Conservation (phyloP, 2,329 filamentous ascomycete species). For the Fusarium tanahbumbuense region DNA sequence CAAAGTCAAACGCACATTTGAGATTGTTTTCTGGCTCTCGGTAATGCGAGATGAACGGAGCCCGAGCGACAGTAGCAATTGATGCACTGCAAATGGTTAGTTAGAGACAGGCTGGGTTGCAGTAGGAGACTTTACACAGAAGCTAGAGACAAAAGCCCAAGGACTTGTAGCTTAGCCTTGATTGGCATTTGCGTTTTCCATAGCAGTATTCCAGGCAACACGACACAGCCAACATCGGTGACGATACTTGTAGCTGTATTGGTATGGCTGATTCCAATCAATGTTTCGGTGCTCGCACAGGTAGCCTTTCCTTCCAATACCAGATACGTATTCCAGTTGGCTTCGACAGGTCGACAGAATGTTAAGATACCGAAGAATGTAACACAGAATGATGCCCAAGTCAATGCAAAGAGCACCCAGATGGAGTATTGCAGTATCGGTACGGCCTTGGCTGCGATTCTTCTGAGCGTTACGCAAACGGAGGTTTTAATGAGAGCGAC, state of each 20-base stretch:
- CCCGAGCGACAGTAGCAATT: slow-evolving; percentile 3
- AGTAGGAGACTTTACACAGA: not conserved
- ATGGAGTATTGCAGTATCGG: not conserved
- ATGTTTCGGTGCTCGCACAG: not conserved
- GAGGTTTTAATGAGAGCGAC: slow-evolving; percentile 14
- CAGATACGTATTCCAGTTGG: not conserved
- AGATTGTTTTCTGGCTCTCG: not conserved
- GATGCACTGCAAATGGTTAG: not conserved
- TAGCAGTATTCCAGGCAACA: not conserved
- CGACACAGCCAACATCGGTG: slow-evolving; percentile 4
- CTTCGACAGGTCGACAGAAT: slow-evolving; percentile 3
- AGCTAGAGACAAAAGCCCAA: slow-evolving; percentile 3
- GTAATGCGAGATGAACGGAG: slow-evolving; percentile 11
- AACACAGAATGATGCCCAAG: slow-evolving; percentile 4
- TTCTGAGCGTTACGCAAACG: not conserved
- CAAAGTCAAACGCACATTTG: not conserved
- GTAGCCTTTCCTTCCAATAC: not conserved
- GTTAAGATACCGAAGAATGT: slow-evolving; percentile 8
- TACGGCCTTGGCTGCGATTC: slow-evolving; percentile 5
- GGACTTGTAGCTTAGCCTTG: slow-evolving; percentile 4
- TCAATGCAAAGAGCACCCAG: slow-evolving; percentile 3
- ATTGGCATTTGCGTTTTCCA: slow-evolving; percentile 16
- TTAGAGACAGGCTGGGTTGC: rapidly evolving
- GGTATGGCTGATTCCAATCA: slow-evolving; percentile 14
- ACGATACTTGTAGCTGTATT: slow-evolving; percentile 15